Conservation (phyloP, 345 rosid genomes). For the Sonneratia caseolaris region DNA sequence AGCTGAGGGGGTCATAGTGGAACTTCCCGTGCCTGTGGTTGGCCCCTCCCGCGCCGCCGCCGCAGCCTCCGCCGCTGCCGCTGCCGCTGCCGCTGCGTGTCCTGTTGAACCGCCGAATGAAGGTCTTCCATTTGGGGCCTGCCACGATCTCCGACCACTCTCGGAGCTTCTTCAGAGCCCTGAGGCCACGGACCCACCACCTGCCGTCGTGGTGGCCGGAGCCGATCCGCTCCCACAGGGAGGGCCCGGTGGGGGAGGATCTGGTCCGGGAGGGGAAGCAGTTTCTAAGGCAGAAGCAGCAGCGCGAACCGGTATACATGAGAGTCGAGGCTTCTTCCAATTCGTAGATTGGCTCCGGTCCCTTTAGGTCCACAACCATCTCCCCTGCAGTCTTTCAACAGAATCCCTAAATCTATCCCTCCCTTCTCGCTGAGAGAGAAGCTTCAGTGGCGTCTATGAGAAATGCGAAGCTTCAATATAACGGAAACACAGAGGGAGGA, state of each 20-base stretch:
- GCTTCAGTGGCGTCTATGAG: background rate
- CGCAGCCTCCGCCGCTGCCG: background rate
- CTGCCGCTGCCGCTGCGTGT: constrained; percentile 7
- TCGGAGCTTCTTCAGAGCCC: constrained; percentile 42
- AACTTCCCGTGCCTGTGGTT: constrained; percentile 37
- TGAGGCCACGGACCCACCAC: constrained; percentile 51
- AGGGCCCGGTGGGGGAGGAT: constrained; percentile 27
- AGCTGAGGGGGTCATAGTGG: constrained; percentile 83
- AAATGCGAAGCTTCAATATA: background rate
- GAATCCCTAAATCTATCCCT: background rate
- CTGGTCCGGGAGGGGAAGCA: constrained; percentile 25
- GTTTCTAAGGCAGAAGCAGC: constrained; percentile 56
- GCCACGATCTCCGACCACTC: constrained; percentile 95
- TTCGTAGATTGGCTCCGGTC: constrained; percentile 8
- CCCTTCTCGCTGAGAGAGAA: background rate
- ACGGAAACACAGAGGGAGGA: background rate
- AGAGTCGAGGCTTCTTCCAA: constrained; percentile 12
- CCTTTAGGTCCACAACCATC: background rate
- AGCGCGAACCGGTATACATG: constrained; percentile 15
- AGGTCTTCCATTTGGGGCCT: constrained; percentile 96
- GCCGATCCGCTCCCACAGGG: constrained; percentile 51
- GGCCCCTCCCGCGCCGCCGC: constrained; percentile 1
- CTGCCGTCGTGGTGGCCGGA: constrained; percentile 18
- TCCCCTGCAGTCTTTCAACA: background rate
- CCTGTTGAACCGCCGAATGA: constrained; percentile 75